A percentile compares a stretch with the other conserved stretches of the same genome.
Conservation (phyloP, 768 basidiomycete genomes). For the Lenzites betulinus region DNA sequence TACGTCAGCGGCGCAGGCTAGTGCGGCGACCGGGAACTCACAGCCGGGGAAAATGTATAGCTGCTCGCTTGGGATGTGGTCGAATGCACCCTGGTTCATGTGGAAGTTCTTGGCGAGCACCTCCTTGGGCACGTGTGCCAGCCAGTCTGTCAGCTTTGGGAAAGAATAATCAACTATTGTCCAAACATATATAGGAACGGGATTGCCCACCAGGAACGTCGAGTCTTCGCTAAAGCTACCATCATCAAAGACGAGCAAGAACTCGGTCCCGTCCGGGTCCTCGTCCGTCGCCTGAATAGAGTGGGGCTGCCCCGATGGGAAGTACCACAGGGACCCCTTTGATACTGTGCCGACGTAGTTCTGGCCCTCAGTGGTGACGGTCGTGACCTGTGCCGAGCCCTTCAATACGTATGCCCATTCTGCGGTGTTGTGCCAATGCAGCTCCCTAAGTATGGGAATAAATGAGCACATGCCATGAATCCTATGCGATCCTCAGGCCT, state of each 20-base stretch:
- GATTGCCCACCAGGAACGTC: constrained; percentile 34
- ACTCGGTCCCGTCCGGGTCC: constrained; percentile 27
- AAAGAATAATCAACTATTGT: neutral
- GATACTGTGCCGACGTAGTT: constrained; percentile 47
- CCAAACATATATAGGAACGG: constrained; percentile 1
- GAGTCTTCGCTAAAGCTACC: constrained; percentile 38
- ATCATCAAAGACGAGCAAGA: constrained; percentile 43
- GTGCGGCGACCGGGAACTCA: neutral
- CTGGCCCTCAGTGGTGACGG: constrained; percentile 49
- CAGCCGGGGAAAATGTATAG: constrained; percentile 35
- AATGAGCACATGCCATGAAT: neutral
- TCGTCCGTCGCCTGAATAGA: constrained; percentile 38
- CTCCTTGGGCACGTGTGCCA: constrained; percentile 37
- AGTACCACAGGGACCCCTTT: constrained; percentile 38
- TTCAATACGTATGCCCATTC: constrained; percentile 37
- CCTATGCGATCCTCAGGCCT: too few relatives aligned
- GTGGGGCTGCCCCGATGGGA: constrained; percentile 41
- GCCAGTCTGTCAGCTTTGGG: constrained; percentile 33
- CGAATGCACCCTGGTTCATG: constrained; percentile 28
- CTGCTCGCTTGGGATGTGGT: constrained; percentile 30
- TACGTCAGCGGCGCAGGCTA: neutral
- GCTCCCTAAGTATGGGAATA: constrained; percentile 20
- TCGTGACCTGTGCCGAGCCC: constrained; percentile 41
- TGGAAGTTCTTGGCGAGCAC: constrained; percentile 40
- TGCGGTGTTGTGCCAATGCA: constrained; percentile 37